Evolutionary conservation across 148 eudicot species (phyloP).

Genomic region (Rhododendron henanense): DNA sequence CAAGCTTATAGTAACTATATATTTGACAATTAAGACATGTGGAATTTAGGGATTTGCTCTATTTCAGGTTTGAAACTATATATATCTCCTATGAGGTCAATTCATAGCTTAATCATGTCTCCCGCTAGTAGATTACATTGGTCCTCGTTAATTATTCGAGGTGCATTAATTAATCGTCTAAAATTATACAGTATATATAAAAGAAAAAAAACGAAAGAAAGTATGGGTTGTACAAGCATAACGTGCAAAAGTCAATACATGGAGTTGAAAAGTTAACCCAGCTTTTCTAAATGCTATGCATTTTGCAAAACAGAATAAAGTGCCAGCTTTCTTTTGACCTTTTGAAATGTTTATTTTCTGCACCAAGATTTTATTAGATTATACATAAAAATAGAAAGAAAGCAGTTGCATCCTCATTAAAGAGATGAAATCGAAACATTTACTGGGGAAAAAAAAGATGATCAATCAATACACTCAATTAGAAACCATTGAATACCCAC

Average conservation of each 20-base stretch:
- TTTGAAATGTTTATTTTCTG: neutral
- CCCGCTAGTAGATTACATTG: neutral
- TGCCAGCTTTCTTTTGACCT: neutral
- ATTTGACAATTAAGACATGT: neutral
- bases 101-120: neutral
- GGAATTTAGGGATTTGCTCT: neutral
- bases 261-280: neutral
- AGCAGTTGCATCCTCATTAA: neutral
- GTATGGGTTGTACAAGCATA: neutral
- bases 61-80: neutral
- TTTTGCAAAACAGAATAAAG: neutral
- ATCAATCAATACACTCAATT: neutral
- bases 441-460: neutral
- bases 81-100: neutral
- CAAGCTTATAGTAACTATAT: neutral
- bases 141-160: neutral
- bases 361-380: neutral
- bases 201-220: neutral
- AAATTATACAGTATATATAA: too few relatives aligned
- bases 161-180: neutral
- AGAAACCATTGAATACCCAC: slow-evolving; percentile 6
- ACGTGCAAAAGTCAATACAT: neutral
- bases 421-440: neutral
- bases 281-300: neutral
- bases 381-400: neutral